Conservation (phyloP, 371 early-diverging fungal species). For the Phascolomyces articulosus region DNA sequence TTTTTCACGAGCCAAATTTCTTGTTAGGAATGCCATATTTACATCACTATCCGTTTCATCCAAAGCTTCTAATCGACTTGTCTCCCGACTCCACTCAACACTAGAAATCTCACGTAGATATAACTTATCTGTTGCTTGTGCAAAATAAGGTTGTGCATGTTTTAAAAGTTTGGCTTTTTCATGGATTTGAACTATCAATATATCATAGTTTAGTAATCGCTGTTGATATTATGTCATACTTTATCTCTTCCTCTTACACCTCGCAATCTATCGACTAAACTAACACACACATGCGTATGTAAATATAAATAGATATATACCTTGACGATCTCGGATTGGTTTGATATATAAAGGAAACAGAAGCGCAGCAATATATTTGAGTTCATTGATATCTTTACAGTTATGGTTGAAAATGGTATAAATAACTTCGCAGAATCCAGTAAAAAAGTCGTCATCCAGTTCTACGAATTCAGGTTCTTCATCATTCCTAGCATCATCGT, state of each 20-base stretch:
- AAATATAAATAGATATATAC: conserved; percentile 32
- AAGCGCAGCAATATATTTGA: conserved; percentile 78
- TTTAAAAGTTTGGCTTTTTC: conserved; percentile 75
- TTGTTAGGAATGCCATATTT: conserved; percentile 11
- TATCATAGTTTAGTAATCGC: no score
- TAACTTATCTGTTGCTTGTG: conserved; percentile 78
- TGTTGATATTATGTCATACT: no score
- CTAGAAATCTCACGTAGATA: conserved; percentile 87
- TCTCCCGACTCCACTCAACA: conserved; percentile 73
- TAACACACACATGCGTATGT: no score
- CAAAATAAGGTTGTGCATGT: conserved; percentile 75
- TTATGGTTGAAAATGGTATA: conserved; percentile 78
- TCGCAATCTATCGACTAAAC: no score
- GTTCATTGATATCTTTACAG: conserved; percentile 83
- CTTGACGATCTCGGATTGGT: conserved; percentile 73
- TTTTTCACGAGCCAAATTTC: conserved; percentile 16
- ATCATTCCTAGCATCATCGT: background rate
- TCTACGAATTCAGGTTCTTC: conserved; percentile 11
- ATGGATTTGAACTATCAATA: conserved; percentile 43
- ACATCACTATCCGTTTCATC: conserved; percentile 7
- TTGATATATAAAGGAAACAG: conserved; percentile 83
- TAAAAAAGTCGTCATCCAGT: conserved; percentile 65
- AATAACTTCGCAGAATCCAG: conserved; percentile 69
- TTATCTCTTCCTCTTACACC: no score
- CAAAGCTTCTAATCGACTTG: conserved; percentile 18